phyloP scores from a whole-genome alignment of 2,329 filamentous ascomycete genomes.

The Alternaria infectoria region DNA sequence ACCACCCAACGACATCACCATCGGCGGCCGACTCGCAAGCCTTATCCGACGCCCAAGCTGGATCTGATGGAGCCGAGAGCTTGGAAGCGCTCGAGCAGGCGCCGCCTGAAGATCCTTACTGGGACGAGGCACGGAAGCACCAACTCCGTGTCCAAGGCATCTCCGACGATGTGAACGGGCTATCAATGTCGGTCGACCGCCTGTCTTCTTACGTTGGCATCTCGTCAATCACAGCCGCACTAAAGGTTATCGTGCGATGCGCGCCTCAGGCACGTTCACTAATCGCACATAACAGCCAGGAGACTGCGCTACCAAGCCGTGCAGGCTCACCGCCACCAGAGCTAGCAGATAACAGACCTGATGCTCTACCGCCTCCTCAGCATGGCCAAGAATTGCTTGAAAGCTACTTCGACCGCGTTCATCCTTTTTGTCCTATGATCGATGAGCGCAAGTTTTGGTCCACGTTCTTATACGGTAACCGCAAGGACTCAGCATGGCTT shows the following conservation, averaged over 20 bases:
- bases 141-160: constrained; percentile 56
- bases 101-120: constrained; percentile 67
- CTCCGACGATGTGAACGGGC: constrained; percentile 73
- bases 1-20: constrained; percentile 41
- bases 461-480: constrained; percentile 66
- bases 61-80: constrained; percentile 59
- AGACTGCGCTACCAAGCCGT: constrained; percentile 46
- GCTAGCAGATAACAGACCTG: constrained; percentile 36
- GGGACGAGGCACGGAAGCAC: constrained; percentile 66
- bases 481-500: constrained; percentile 73
- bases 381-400: constrained; percentile 74
- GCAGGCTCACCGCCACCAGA: constrained; percentile 47
- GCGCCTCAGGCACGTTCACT: constrained; percentile 59
- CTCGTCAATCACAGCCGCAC: constrained; percentile 75
- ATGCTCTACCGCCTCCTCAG: constrained; percentile 63
- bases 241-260: constrained; percentile 70
- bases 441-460: constrained; percentile 74
- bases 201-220: constrained; percentile 72
- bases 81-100: constrained; percentile 72
- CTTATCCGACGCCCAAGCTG: constrained; percentile 47
- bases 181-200: constrained; percentile 67
- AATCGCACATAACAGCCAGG: constrained; percentile 52
- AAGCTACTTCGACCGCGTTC: constrained; percentile 76
- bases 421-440: constrained; percentile 75
- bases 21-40: constrained; percentile 33